Evolutionary conservation across 2,329 filamentous ascomycete species (phyloP).

Genomic region (Diaporthe sp.): DNA sequence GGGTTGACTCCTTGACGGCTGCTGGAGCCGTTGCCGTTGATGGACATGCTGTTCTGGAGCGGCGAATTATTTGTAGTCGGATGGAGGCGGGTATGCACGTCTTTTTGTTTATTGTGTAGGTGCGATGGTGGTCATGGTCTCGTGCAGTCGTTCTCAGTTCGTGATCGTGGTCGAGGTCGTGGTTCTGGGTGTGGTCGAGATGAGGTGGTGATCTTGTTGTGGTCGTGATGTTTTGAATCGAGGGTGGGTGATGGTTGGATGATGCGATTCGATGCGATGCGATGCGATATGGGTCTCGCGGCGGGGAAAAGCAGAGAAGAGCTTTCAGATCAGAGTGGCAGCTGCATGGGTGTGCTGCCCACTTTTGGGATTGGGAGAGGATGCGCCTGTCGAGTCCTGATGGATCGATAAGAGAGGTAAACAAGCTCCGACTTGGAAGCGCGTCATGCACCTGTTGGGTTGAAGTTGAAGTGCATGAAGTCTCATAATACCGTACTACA

Average conservation of each 20-base stretch:
- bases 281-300: constrained; percentile 13
- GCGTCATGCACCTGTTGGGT: constrained; percentile 9
- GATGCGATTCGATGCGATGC: constrained; percentile 25
- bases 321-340: constrained; percentile 10
- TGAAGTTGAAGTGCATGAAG: constrained; percentile 12
- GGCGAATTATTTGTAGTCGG: constrained; percentile 48
- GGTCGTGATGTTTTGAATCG: neutral
- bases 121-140: constrained; percentile 34
- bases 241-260: neutral
- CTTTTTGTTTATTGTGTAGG: neutral
- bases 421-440: constrained; percentile 20
- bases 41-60: constrained; percentile 45
- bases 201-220: neutral
- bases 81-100: neutral
- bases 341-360: neutral
- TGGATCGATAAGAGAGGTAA: neutral
- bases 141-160: constrained; percentile 4
- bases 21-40: constrained; percentile 56
- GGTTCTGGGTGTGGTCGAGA: neutral
- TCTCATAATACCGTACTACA: constrained; percentile 9
- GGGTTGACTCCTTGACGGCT: constrained; percentile 69
- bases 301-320: constrained; percentile 21
- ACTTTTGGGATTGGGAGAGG: neutral
- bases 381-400: neutral
- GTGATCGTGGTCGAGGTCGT: neutral